Evolutionary conservation across 441 rosid species (phyloP), one percentile per base, ranked within the genome.

Genomic region (Aleurites moluccanus): DNA sequence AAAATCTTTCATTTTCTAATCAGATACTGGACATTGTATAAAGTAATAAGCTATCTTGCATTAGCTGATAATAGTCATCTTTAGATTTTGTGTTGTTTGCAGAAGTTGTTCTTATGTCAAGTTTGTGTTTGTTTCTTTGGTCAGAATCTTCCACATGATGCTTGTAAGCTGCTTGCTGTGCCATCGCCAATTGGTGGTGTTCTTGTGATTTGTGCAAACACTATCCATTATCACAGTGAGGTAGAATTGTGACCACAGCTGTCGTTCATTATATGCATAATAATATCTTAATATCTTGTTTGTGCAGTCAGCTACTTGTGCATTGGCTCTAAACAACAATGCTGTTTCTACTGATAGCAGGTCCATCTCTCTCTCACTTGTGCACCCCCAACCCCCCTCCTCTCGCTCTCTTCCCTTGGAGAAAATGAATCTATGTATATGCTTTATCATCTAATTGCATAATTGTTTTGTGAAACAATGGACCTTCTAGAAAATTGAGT

Each of bases 141-240:
- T 79, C 92, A 96, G 99, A 89, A 92, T 87, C 93, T 96, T 21
- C 98, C 98, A 18, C 94, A 92, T 75, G 99, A 96, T 87, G 92
- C 98, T 68, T 96, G 90, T 87, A 92, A 96, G 87, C 89, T 96
- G 79, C 96, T 92, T 77, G 97, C 99, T 21, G 98, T 92, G 83
- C 99, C 98, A 71, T 91, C 97, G 15, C 99, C 99, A 75, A 90
- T 94, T 66, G 99, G 99, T 35, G 99, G 99, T 72, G 96, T 96
- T 83, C 90, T 94, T 81, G 98, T 96, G 71, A 79, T 94, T 76
- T 79, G 97, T 84, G 89, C 96, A 69, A 94, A 94, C 80, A 85
- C 90, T 73, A 87, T 96, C 77, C 98, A 94, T 80, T 96, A 94
- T 86, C 96, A 92, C 75, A 94, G 97, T 85, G 98, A 96, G 99